Conservation (phyloP, 1,284 basidiomycete genomes). For the Peniophora sp. region DNA sequence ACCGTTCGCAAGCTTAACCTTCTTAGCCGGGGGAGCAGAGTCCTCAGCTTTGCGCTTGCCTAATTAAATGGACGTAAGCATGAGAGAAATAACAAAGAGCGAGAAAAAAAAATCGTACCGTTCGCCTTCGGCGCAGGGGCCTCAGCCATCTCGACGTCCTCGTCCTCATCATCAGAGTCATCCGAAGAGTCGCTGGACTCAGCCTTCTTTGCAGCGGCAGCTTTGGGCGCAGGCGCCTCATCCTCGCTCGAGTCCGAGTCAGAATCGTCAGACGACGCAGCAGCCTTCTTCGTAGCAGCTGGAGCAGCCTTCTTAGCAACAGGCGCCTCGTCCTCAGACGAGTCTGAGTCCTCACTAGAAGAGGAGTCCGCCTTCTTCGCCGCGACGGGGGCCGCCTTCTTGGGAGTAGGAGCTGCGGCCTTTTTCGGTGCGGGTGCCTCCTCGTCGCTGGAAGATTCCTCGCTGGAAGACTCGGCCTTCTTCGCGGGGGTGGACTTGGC, state of each 20-base stretch:
- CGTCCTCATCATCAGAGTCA: constrained; percentile 29
- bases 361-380: neutral
- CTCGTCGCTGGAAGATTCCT: constrained; percentile 6
- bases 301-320: constrained; percentile 11
- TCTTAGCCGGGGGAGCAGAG: constrained; percentile 65
- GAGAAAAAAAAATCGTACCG: constrained; percentile 21
- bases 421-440: constrained; percentile 10
- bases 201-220: constrained; percentile 18
- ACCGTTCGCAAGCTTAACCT: constrained; percentile 66
- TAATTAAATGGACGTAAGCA: constrained; percentile 12
- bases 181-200: constrained; percentile 22
- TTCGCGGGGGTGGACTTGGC: constrained; percentile 8
- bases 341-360: constrained; percentile 13
- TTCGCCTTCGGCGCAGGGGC: constrained; percentile 33
- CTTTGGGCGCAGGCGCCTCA: constrained; percentile 3
- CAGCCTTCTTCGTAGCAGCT: constrained; percentile 4
- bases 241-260: constrained; percentile 16
- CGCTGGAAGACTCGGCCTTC: constrained; percentile 8
- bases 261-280: constrained; percentile 12
- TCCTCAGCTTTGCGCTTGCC: constrained; percentile 87
- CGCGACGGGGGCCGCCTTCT: constrained; percentile 11
- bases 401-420: constrained; percentile 11
- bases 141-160: constrained; percentile 56
- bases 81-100: neutral
- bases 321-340: constrained; percentile 11